Evolutionary conservation across 495 filamentous ascomycete species (phyloP).

Genomic region (Trypethelium eluteriae): DNA sequence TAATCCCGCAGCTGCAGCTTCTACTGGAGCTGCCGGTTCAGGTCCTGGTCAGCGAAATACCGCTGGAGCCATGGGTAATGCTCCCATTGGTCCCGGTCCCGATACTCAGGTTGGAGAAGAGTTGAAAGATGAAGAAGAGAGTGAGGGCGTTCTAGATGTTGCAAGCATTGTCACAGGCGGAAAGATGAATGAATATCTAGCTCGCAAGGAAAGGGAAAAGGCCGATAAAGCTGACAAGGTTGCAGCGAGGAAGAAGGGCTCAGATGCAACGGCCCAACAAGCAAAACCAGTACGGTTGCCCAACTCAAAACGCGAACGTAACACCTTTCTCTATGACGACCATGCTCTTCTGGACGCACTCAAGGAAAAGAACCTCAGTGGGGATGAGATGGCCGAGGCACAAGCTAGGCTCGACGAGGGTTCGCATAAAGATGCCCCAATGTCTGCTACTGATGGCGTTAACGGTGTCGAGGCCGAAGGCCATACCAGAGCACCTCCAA

Average conservation of each 20-base stretch:
- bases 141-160: slow-evolving; percentile 86
- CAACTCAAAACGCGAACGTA: slow-evolving; percentile 71
- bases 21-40: slow-evolving; percentile 44
- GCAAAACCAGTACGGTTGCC: slow-evolving; percentile 57
- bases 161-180: slow-evolving; percentile 88
- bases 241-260: slow-evolving; percentile 50
- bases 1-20: slow-evolving; percentile 54
- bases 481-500: slow-evolving; percentile 18
- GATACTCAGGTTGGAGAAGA: slow-evolving; percentile 47
- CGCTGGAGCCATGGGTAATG: slow-evolving; percentile 33
- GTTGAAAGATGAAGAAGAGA: slow-evolving; percentile 45
- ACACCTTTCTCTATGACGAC: slow-evolving; percentile 78
- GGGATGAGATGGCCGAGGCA: slow-evolving; percentile 32
- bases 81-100: slow-evolving; percentile 46
- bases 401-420: slow-evolving; percentile 37
- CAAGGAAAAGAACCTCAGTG: slow-evolving; percentile 42
- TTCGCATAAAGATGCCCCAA: slow-evolving; percentile 38
- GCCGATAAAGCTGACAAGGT: slow-evolving; percentile 60
- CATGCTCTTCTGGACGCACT: slow-evolving; percentile 55
- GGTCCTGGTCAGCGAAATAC: slow-evolving; percentile 34
- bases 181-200: slow-evolving; percentile 84
- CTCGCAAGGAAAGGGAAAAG: slow-evolving; percentile 87
- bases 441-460: slow-evolving; percentile 29
- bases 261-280: slow-evolving; percentile 38
- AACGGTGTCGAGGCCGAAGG: slow-evolving; percentile 31